These are phyloP conservation scores for Diplotaxis tenuifolia DNA, from an alignment of 345 rosid species.

Conservation along the genomic window DNA sequence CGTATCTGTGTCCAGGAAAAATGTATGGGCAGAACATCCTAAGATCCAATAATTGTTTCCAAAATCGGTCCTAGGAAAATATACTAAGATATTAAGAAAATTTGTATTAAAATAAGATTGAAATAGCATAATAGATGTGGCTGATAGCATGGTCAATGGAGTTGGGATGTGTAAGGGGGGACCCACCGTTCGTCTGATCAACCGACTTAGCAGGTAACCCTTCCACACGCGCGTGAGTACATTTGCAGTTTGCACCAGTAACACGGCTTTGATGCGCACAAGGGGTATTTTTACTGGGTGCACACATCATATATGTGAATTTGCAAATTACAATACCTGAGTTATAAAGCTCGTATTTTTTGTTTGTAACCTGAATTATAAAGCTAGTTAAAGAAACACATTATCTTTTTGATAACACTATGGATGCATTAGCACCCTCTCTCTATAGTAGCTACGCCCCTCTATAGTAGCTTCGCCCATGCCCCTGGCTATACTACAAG, in stretches of 20 bases:
- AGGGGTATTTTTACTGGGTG: too few relatives aligned
- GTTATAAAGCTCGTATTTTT: too few relatives aligned
- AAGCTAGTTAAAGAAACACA: too few relatives aligned
- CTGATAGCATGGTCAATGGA: conserved; percentile 27
- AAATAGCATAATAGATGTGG: conserved; percentile 9
- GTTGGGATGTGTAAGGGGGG: conserved; percentile 18
- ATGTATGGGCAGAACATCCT: not conserved
- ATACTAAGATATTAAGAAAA: not conserved
- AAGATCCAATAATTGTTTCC: not conserved
- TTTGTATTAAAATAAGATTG: not conserved
- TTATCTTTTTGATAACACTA: too few relatives aligned
- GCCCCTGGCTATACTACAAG: not conserved
- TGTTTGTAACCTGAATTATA: too few relatives aligned
- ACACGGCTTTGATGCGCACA: not conserved
- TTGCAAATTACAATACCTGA: too few relatives aligned
- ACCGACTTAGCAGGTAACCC: conserved; percentile 38
- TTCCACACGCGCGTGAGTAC: conserved; percentile 13
- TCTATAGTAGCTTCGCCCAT: too few relatives aligned
- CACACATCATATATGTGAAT: too few relatives aligned
- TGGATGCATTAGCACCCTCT: too few relatives aligned
- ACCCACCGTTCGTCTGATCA: conserved; percentile 27
- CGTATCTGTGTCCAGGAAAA: not conserved
- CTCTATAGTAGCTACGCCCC: too few relatives aligned
- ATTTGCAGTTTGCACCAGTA: not conserved
- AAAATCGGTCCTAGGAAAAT: not conserved